Evolutionary conservation across 495 filamentous ascomycete species (phyloP).

Genomic region (Aspergillus cavernicola): DNA sequence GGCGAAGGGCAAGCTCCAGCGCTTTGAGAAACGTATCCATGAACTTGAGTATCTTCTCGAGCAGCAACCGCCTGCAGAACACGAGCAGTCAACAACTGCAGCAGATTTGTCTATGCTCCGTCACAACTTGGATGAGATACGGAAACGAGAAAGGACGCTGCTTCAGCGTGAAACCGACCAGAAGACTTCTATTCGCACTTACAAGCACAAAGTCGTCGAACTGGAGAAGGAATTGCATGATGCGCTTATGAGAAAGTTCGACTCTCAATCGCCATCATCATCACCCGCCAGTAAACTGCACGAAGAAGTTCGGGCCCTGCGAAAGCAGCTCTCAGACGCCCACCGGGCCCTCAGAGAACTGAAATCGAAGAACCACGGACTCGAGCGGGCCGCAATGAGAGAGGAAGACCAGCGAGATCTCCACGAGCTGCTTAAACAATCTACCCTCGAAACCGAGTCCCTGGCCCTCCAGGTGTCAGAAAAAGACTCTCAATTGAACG

Average conservation of each 20-base stretch:
- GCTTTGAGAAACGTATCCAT: conserved; percentile 54
- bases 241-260: conserved; percentile 46
- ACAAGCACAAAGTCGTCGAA: conserved; percentile 51
- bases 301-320: conserved; percentile 57
- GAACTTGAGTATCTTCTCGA: conserved; percentile 56
- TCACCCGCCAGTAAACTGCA: conserved; percentile 56
- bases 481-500: conserved; percentile 48
- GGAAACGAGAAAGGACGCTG: conserved; percentile 59
- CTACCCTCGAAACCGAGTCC: conserved; percentile 65
- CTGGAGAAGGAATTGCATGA: conserved; percentile 57
- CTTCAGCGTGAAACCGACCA: conserved; percentile 60
- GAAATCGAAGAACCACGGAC: conserved; percentile 46
- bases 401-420: conserved; percentile 63
- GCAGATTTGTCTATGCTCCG: conserved; percentile 57
- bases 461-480: conserved; percentile 55
- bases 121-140: conserved; percentile 57
- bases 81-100: conserved; percentile 40
- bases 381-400: conserved; percentile 43
- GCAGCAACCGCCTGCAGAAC: conserved; percentile 31
- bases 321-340: conserved; percentile 59
- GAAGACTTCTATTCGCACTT: conserved; percentile 49
- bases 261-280: conserved; percentile 40
- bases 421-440: conserved; percentile 60
- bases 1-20: conserved; percentile 53
- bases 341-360: conserved; percentile 57